Percentiles rank a stretch among this genome's conserved stretches.
Conservation (phyloP, 805 yeast genomes). For the Teunomyces kruisii region DNA sequence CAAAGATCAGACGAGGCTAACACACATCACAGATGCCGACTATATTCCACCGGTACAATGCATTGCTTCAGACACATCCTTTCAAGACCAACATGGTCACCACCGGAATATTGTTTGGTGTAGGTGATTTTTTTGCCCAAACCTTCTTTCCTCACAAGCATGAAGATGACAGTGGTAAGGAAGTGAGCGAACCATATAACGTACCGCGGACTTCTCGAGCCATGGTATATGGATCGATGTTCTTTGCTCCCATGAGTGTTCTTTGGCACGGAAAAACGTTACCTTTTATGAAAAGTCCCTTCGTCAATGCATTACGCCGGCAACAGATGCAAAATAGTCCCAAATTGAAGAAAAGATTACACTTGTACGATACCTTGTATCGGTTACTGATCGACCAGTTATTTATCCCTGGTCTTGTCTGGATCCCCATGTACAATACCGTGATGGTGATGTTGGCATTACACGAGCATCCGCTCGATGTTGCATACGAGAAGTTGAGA, state of each 20-base stretch:
- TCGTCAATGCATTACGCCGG: slow-evolving; percentile 20
- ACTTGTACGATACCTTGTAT: slow-evolving; percentile 21
- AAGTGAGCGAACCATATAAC: slow-evolving; percentile 20
- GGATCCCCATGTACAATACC: slow-evolving; percentile 44
- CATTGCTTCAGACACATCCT: slow-evolving; percentile 44
- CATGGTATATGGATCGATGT: slow-evolving; percentile 35
- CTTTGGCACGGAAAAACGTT: slow-evolving; percentile 39
- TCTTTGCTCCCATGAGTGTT: slow-evolving; percentile 41
- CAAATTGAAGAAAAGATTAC: slow-evolving; percentile 8
- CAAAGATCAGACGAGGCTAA: too few species aligned
- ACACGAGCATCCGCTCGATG: slow-evolving; percentile 33
- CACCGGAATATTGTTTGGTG: slow-evolving; percentile 49
- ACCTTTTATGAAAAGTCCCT: slow-evolving; percentile 36
- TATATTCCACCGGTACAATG: slow-evolving; percentile 18
- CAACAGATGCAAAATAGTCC: slow-evolving; percentile 8
- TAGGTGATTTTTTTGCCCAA: slow-evolving; percentile 45
- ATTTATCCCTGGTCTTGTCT: slow-evolving; percentile 35
- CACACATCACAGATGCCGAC: background rate
- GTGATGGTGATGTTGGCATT: slow-evolving; percentile 37
- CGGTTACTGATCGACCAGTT: slow-evolving; percentile 38
- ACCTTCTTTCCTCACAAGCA: slow-evolving; percentile 33
- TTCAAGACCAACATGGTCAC: slow-evolving; percentile 53
- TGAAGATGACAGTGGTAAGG: slow-evolving; percentile 16
- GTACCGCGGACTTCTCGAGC: slow-evolving; percentile 35
- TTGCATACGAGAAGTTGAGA: slow-evolving; percentile 31